Evolutionary conservation across 2,329 filamentous ascomycete genomes (phyloP), one percentile per base, ranked within the genome.

Genomic region (Pyrenophora graminea): DNA sequence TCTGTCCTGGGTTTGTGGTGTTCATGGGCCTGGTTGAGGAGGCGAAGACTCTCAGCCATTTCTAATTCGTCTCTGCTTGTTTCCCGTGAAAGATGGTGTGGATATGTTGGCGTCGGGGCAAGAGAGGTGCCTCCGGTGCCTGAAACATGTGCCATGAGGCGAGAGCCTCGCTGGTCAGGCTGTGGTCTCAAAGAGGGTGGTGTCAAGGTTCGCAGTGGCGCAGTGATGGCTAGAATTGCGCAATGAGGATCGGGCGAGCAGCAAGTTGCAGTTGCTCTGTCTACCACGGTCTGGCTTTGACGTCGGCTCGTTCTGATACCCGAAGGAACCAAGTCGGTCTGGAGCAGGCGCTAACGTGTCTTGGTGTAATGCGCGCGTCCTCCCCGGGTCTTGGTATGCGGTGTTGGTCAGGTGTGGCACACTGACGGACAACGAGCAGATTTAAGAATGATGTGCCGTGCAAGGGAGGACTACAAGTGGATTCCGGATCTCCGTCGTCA

Each of bases 11-110:
- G 48, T 18, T 59, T 53, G 32, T 62, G 63, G 37, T 61, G 55
- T 39, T 68, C 68, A 58, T 79, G 75, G 8, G 76, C 74, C 52
- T 79, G 77, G 48, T 76, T 77, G 33, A 80, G 56, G 42, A 69
- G 58, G 47, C 64, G 70, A 21, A 81, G 74, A 55, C 77, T 76
- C 55, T 76, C 73, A 10, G 79, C 79, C 63, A 77, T 73, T 61
- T 80, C 78, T 21, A 80, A 68, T 57, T 81, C 79, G 66, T 80
- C 75, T 57, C 74, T 74, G 47, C 78, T 80, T 3, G 75, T 75
- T 49, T 79, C 71, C 34, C 74, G 64, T 18, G 74, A 72, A n/a
- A 76, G 49, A 13, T 72, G 66, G 45, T 74, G 71, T 5, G 70
- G 69, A 55, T 70, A 64, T 9, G 69, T 69, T 6, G 70, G 70